Conservation (phyloP, 1,139 yeast species). For the Geotrichum histeridarum region DNA sequence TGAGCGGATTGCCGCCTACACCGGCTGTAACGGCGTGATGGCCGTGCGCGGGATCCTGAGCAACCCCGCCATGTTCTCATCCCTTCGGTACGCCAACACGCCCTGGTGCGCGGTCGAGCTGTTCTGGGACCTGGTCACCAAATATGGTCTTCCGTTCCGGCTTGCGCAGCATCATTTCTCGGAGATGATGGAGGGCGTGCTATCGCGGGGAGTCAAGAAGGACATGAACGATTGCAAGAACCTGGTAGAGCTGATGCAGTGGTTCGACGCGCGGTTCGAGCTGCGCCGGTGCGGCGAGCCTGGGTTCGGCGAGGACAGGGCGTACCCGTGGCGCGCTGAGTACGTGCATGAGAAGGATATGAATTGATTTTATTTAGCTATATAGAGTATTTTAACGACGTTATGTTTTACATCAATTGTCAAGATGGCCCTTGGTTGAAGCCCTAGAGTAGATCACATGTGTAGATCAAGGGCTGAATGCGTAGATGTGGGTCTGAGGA, state of each 20-base stretch:
- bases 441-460: no score
- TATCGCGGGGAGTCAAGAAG: slow-evolving; percentile 52
- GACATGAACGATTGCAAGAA: slow-evolving; percentile 59
- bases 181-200: slow-evolving; percentile 67
- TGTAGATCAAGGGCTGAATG: no score
- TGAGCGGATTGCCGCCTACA: slow-evolving; percentile 50
- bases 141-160: slow-evolving; percentile 79
- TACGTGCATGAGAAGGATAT: background rate
- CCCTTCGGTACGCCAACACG: slow-evolving; percentile 43
- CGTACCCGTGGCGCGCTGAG: slow-evolving; percentile 48
- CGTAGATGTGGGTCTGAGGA: no score
- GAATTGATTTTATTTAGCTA: no score
- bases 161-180: slow-evolving; percentile 81
- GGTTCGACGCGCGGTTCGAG: slow-evolving; percentile 69
- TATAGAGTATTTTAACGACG: no score
- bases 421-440: no score
- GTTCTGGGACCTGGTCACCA: slow-evolving; percentile 72
- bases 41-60: slow-evolving; percentile 82
- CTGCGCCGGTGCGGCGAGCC: slow-evolving; percentile 60
- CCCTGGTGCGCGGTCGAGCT: slow-evolving; percentile 90
- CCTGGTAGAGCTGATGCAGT: slow-evolving; percentile 65
- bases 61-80: slow-evolving; percentile 83
- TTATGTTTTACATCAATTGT: no score
- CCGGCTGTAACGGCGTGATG: slow-evolving; percentile 91
- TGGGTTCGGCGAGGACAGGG: slow-evolving; percentile 60